Evolutionary conservation across 2,329 filamentous ascomycete genomes (phyloP).

Genomic region (Xylariaceae sp.): DNA sequence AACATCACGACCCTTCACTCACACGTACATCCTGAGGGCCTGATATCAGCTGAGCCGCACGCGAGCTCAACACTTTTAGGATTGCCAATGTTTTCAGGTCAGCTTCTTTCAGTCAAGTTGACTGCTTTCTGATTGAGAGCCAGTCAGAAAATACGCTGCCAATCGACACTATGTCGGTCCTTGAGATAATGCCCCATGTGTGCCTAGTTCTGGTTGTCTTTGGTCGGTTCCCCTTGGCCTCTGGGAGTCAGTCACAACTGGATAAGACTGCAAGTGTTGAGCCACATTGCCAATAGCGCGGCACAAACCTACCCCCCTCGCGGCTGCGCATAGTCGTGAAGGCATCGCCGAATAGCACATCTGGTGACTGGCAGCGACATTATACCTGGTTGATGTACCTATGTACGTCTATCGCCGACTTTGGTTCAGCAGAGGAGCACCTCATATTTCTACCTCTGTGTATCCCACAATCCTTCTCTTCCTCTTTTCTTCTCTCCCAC

Average conservation of each 20-base stretch:
- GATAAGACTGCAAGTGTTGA: background rate
- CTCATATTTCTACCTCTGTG: background rate
- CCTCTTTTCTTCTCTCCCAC: too few relatives aligned
- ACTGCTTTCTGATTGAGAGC: background rate
- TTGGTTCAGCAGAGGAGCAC: background rate
- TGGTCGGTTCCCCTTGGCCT: background rate
- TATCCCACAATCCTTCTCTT: background rate
- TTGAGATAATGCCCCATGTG: background rate
- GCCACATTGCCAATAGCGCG: background rate
- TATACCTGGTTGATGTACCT: conserved; percentile 3
- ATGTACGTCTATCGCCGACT: conserved; percentile 4
- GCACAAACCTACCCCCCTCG: background rate
- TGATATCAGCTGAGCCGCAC: background rate
- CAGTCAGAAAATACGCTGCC: background rate
- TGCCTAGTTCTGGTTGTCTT: background rate
- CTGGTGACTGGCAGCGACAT: background rate
- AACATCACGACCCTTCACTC: too few relatives aligned
- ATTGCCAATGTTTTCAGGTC: background rate
- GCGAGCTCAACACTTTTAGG: background rate
- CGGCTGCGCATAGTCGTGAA: background rate
- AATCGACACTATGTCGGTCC: background rate
- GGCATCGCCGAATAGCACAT: conserved; percentile 4
- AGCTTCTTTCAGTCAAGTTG: background rate
- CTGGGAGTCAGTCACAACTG: background rate
- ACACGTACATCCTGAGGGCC: too few relatives aligned